phyloP scores from a whole-genome alignment of 139 green algal species.

The Micractinium conductrix region DNA sequence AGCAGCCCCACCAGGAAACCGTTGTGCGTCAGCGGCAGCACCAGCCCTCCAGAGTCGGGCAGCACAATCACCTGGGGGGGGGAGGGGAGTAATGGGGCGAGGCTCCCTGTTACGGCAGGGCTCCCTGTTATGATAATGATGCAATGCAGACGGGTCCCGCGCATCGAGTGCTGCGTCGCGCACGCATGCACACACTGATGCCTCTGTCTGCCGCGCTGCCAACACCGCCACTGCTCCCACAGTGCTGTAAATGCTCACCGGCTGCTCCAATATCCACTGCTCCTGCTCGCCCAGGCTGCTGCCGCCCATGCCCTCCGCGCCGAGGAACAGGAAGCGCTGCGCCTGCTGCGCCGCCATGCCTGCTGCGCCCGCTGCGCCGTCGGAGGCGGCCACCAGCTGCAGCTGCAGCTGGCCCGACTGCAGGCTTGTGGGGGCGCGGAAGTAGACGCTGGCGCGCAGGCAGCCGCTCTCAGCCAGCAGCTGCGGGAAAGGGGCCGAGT shows the following conservation, averaged over 20 bases:
- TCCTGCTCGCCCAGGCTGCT: conserved; percentile 46
- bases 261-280: conserved; percentile 56
- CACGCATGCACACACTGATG: too few relatives aligned
- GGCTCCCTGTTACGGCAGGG: too few relatives aligned
- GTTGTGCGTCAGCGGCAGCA: conserved; percentile 63
- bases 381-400: conserved; percentile 42
- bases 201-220: too few relatives aligned
- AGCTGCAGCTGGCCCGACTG: conserved; percentile 38
- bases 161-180: too few relatives aligned
- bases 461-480: background rate
- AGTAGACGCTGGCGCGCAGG: conserved; percentile 32
- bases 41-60: conserved; percentile 58
- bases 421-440: conserved; percentile 38
- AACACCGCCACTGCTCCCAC: too few relatives aligned
- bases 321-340: conserved; percentile 36
- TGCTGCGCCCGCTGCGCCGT: background rate
- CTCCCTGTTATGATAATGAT: too few relatives aligned
- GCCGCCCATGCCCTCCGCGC: conserved; percentile 13
- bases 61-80: too few relatives aligned
- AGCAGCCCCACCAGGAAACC: conserved; percentile 68
- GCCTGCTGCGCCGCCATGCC: background rate
- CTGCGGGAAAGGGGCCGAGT: too few relatives aligned
- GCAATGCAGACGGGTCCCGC: too few relatives aligned
- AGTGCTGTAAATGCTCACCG: too few relatives aligned
- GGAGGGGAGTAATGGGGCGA: too few relatives aligned